Conservation (phyloP, 2,329 filamentous ascomycete species). For the Calycina marina region DNA sequence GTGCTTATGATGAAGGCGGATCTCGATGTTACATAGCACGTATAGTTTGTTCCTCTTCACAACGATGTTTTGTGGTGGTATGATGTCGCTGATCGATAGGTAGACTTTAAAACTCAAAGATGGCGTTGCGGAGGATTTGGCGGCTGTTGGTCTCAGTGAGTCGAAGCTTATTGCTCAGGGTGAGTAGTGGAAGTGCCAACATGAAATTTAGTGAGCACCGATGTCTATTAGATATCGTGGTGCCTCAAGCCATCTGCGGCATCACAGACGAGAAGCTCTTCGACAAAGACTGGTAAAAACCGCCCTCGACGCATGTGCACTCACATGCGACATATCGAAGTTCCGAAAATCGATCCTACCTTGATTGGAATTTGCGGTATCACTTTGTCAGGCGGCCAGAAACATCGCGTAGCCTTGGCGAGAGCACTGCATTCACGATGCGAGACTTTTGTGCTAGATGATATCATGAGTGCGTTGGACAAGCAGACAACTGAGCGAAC, state of each 20-base stretch:
- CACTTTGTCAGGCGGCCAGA: constrained; percentile 3
- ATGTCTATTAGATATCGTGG: constrained; percentile 21
- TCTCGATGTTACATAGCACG: neutral
- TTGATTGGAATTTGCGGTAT: constrained; percentile 13
- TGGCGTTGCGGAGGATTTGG: constrained; percentile 23
- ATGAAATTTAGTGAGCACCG: constrained; percentile 24
- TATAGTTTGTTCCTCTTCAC: neutral
- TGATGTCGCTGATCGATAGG: constrained; percentile 29
- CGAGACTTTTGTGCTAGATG: constrained; percentile 13
- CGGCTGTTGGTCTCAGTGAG: constrained; percentile 26
- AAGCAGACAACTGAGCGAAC: constrained; percentile 7
- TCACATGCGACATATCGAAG: constrained; percentile 10
- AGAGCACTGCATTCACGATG: constrained; percentile 10
- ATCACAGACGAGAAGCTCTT: constrained; percentile 4
- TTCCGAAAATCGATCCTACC: constrained; percentile 18
- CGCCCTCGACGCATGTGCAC: constrained; percentile 11
- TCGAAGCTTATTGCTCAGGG: neutral
- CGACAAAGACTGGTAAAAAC: constrained; percentile 16
- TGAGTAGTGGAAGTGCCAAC: neutral
- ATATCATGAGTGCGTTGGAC: constrained; percentile 16
- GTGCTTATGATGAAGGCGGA: neutral
- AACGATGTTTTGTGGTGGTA: neutral
- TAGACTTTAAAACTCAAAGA: constrained; percentile 27
- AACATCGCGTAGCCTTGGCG: constrained; percentile 23
- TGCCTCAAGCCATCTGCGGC: constrained; percentile 10